Evolutionary conservation across 768 basidiomycete species (phyloP), one percentile per base, ranked within the genome.

Genomic region (Hericium alpestre): DNA sequence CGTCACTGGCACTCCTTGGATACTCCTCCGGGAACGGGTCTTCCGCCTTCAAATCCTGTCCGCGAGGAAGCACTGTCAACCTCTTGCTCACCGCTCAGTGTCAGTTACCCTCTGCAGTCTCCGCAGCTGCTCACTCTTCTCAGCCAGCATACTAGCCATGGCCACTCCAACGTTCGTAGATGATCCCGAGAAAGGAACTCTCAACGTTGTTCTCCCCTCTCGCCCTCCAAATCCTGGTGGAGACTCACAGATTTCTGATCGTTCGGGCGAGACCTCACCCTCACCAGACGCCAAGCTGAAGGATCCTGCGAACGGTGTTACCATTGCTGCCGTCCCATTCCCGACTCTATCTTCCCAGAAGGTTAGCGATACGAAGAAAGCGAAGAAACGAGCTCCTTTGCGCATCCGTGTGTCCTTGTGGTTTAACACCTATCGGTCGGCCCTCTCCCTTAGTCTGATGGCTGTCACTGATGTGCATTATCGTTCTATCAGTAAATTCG

Each of bases 381-480:
- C 59, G n/a, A 64, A 64, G 47, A 59, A 62, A 46, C 62, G 55
- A 46, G 57, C 65, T 23, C 66, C 67, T 49, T 61, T 61, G 22
- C 67, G 66, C 67, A 41, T 66, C 48, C 63, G 63, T n/a, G 67
- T 69, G 56, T 63, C 60, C 58, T 55, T 74, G 25, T 74, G 72
- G 72, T 73, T 67, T 59, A 74, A 71, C 50, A 69, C 72, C 4
- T 73, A 73, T 56, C 68, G 70, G 71, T 70, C 47, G 4, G 69
- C 8, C 32, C 9, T 63, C 9, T 16, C 39, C 16, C 39, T 40
- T 51, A 6, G 2, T 12, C 53, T 8, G 11, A 16, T 11, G 9
- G 38, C 8, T n/a, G 20, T 38, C n/a, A 38, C 16, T 54, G 37
- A 25, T 18, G 7, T 22, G 18, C 49, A 16, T 18, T 49, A 51